Conservation (phyloP, 139 green algal genomes). For the Chlorella sp. region DNA sequence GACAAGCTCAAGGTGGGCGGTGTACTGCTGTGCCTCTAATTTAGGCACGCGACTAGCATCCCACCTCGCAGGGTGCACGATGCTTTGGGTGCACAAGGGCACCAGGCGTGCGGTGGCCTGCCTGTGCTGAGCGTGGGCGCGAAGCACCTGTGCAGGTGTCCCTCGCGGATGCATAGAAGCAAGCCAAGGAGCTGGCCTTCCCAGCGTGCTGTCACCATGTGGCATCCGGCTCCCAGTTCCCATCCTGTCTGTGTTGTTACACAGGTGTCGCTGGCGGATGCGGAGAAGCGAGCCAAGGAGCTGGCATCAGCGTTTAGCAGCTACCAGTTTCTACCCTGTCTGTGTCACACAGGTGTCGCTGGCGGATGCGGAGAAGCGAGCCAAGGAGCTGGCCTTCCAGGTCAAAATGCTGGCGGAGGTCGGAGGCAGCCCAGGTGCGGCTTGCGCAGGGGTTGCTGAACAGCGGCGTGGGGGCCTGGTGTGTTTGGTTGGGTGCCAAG, state of each 20-base stretch:
- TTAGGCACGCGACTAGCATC: background rate
- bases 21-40: background rate
- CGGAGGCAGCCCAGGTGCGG: slow-evolving; percentile 14
- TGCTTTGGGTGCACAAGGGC: no score
- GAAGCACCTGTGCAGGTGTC: slow-evolving; percentile 28
- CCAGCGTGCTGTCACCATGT: no score
- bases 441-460: background rate
- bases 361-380: slow-evolving; percentile 41
- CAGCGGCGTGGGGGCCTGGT: background rate
- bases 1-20: slow-evolving; percentile 34
- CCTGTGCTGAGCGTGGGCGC: no score
- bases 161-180: slow-evolving; percentile 43
- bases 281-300: slow-evolving; percentile 49
- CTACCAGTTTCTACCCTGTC: no score
- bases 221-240: no score
- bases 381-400: slow-evolving; percentile 53
- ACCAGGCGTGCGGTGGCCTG: no score
- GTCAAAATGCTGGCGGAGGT: slow-evolving; percentile 55
- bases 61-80: no score
- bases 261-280: slow-evolving; percentile 36
- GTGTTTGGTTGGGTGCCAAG: no score
- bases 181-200: slow-evolving; percentile 46
- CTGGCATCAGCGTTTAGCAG: no score
- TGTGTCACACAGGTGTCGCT: no score
- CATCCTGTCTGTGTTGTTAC: no score